A percentile compares a stretch with the other conserved stretches of the same genome.
phyloP scores from a whole-genome alignment of 2,329 filamentous ascomycete genomes.

The Aspergillus sp. region DNA sequence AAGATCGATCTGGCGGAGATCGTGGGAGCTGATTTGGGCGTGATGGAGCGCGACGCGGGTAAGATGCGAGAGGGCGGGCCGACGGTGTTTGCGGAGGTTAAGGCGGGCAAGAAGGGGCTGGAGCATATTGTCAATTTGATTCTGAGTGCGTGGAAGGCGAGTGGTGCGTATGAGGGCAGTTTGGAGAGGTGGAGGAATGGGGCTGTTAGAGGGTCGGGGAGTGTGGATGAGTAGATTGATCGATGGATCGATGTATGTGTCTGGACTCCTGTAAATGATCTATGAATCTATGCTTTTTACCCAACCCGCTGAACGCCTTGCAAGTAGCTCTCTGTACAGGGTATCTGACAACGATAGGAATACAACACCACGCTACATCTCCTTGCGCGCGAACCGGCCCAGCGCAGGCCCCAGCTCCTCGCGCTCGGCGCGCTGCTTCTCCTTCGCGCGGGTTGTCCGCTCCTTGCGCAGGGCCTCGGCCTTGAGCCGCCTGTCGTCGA shows the following conservation, averaged over 20 bases:
- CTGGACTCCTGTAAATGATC: not conserved
- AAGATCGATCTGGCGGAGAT: constrained; percentile 91
- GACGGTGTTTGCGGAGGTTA: constrained; percentile 95
- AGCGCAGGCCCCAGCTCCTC: constrained; percentile 78
- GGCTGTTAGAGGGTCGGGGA: constrained; percentile 27
- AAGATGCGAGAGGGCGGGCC: constrained; percentile 95
- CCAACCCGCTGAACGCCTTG: constrained; percentile 1
- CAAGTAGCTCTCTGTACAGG: no score
- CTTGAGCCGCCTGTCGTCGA: constrained; percentile 86
- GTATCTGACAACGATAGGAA: no score
- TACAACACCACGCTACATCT: no score
- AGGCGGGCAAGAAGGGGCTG: constrained; percentile 67
- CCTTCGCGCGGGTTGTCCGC: constrained; percentile 58
- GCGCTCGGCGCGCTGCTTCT: constrained; percentile 56
- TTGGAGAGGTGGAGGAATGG: constrained; percentile 37
- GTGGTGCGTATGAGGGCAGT: constrained; percentile 55
- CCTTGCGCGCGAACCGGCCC: constrained; percentile 71
- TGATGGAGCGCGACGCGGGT: constrained; percentile 91
- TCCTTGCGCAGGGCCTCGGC: constrained; percentile 71
- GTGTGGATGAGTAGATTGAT: constrained; percentile 18
- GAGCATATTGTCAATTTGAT: constrained; percentile 83
- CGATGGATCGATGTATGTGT: not conserved
- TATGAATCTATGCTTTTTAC: not conserved
- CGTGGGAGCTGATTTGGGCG: constrained; percentile 77
- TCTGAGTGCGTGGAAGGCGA: constrained; percentile 82